Evolutionary conservation across 2,329 filamentous ascomycete species (phyloP), one percentile per base, ranked within the genome.

Genomic region (Botrytis cinerea): DNA sequence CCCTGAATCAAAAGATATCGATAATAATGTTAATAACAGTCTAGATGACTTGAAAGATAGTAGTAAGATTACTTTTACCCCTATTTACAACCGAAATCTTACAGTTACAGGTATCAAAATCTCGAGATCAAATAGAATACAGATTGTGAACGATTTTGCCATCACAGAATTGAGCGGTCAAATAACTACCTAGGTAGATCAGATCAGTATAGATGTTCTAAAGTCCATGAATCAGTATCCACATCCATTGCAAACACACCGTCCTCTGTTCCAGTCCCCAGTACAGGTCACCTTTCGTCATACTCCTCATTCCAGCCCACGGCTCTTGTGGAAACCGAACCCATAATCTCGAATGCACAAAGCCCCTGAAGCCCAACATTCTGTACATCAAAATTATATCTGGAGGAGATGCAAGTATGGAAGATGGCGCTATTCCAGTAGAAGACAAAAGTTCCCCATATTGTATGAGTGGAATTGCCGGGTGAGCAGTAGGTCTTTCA

Each of bases 221-320:
- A 28, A 57, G 51, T 32, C 7, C n/a, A 32, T 0, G 16, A 7
- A 28, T 1, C 6, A 28, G 51, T 2, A 18, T 28, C 2, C 2
- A 28, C 3, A 57, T 40, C 32, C 1, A 4, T 22, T 20, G 1
- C 1, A 3, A 25, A 38, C 25, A 40, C 1, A n/a, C 8, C 1
- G n/a, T 12, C 22, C n/a, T 40, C 45, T 14, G 18, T 20, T 16
- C 45, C 32, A 1, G 1, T 10, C 3, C 4, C 14, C 8, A 35
- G n/a, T 8, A 9, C 32, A 22, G 9, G 2, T n/a, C 1, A 8
- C 35, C 28, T 25, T 14, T 22, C 28, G 25, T 22, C 14, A 20
- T 38, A 1, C 22, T 20, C 32, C 63, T 51, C 28, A 18, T 18
- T 1, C 7, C 14, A 51, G 16, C 28, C 14, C n/a, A 46, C 6